Evolutionary conservation across 2,329 filamentous ascomycete genomes (phyloP).

Genomic region (Juglanconis oblonga): DNA sequence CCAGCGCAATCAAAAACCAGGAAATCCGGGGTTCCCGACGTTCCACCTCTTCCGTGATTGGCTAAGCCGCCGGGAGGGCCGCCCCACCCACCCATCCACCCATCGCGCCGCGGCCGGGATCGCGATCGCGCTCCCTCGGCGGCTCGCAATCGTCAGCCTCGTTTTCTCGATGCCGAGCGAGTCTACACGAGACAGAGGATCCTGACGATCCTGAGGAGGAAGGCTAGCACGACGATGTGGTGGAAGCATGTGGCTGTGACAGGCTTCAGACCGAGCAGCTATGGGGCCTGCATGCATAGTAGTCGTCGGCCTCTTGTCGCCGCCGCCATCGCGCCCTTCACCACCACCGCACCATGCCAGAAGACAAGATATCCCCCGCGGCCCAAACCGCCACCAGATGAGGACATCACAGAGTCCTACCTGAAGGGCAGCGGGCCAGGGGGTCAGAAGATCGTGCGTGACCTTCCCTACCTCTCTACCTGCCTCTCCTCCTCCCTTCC

Average conservation of each 20-base stretch:
- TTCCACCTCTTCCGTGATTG: background rate
- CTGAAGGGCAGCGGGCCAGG: conserved; percentile 90
- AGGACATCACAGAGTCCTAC: conserved; percentile 79
- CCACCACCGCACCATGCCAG: conserved; percentile 26
- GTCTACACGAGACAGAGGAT: background rate
- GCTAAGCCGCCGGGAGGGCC: background rate
- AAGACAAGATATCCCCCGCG: conserved; percentile 63
- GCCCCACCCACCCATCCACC: background rate
- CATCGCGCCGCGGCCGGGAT: background rate
- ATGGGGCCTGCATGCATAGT: background rate
- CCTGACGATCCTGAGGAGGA: background rate
- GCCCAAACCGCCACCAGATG: conserved; percentile 67
- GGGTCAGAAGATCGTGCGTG: conserved; percentile 84
- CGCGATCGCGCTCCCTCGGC: background rate
- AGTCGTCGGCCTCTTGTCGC: background rate
- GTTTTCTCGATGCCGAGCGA: background rate
- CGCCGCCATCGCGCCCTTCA: conserved; percentile 26
- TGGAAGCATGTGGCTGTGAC: background rate
- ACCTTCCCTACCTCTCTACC: conserved; percentile 1
- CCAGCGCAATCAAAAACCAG: background rate
- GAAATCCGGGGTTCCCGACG: background rate
- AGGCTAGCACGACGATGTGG: conserved; percentile 5
- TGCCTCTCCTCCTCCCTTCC: conserved; percentile 1
- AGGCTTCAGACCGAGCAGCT: background rate
- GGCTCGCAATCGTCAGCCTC: background rate